phyloP scores from a whole-genome alignment of 2,329 filamentous ascomycete species.

The Macrophomina pseudophaseolina region DNA sequence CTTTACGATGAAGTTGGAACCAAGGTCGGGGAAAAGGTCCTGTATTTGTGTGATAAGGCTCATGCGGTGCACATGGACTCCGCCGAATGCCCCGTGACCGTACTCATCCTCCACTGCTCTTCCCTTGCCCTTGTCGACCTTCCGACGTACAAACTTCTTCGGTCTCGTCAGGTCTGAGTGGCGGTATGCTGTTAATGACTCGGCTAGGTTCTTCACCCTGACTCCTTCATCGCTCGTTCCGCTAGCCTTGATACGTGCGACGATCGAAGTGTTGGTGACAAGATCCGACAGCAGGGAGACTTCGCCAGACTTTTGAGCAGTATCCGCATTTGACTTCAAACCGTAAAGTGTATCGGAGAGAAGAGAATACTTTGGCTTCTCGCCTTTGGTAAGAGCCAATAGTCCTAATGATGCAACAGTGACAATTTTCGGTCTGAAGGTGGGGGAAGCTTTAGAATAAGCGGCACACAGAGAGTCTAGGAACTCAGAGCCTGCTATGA shows the following conservation, averaged over 20 bases:
- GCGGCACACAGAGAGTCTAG: constrained; percentile 74
- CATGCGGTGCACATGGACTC: constrained; percentile 78
- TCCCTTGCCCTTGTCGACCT: constrained; percentile 70
- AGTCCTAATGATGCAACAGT: constrained; percentile 78
- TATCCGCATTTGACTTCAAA: constrained; percentile 73
- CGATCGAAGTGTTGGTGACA: constrained; percentile 77
- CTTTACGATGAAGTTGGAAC: constrained; percentile 78
- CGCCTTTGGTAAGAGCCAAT: constrained; percentile 69
- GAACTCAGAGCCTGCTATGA: constrained; percentile 87
- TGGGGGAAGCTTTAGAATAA: constrained; percentile 67
- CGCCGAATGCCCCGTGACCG: constrained; percentile 45
- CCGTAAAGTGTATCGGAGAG: constrained; percentile 84
- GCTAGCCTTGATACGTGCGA: constrained; percentile 65
- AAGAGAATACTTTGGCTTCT: constrained; percentile 72
- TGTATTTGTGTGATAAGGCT: constrained; percentile 89
- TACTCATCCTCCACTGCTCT: constrained; percentile 42
- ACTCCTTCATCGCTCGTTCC: constrained; percentile 55
- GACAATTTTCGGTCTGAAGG: constrained; percentile 70
- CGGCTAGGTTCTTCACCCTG: constrained; percentile 65
- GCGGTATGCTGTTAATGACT: constrained; percentile 64
- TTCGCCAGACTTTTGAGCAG: constrained; percentile 54
- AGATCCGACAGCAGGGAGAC: constrained; percentile 78
- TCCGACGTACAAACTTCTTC: constrained; percentile 60
- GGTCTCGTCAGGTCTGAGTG: constrained; percentile 58
- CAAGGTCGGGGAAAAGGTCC: constrained; percentile 88